Base-by-base conservation (phyloP, 345 rosid species). In the Cardamine occulta region DNA sequence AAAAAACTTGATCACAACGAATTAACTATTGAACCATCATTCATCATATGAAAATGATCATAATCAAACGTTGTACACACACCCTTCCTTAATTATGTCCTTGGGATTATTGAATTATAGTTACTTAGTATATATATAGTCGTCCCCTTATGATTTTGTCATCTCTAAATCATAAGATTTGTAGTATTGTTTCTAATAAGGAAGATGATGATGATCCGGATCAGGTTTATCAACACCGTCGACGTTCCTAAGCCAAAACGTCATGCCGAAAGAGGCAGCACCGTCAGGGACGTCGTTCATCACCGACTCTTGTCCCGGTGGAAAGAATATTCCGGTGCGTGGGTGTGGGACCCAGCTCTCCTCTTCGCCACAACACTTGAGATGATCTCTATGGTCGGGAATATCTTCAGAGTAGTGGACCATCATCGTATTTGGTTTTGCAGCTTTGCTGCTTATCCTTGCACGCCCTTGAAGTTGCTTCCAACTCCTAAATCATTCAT, bases 341-440 rank as follows among this genome's bases (percentile, higher is more conserved):
- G 93, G 93, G 68, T 88, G 86, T 17, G 96, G 96, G 28, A 83
- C 72, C 96, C 96, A 88, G 6, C 48, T 47, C 12, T 62, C 80
- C 48, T 68, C 75, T 53, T 69, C 70, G 17, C 49, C 28, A 12
- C 17, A 48, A 64, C 28, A 49, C 4, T 6, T 79, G 39, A 17
- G 49, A 60, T 35, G 19, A 0, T 40, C 53, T 6, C 26, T 51
- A 63, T 70, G 66, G 7, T 64, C 63, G 5, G 47, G 58, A 63
- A 6, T 24, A 32, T 77, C 66, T 63, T 64, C 12, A 17, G 68
- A 72, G 57, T 59, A 48, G 67, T 59, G 21, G 12, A 65, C 57
- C 5, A 52, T 45, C 53, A 17, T 72, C n/a, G 63, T 32, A 19
- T 59, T 72, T 66, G 49, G 69, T 60, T 65, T 66, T 52, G 58